Evolutionary conservation across 257 asterid genomes (phyloP), one percentile per base, ranked within the genome.

Genomic region (Rehmannia glutinosa): DNA sequence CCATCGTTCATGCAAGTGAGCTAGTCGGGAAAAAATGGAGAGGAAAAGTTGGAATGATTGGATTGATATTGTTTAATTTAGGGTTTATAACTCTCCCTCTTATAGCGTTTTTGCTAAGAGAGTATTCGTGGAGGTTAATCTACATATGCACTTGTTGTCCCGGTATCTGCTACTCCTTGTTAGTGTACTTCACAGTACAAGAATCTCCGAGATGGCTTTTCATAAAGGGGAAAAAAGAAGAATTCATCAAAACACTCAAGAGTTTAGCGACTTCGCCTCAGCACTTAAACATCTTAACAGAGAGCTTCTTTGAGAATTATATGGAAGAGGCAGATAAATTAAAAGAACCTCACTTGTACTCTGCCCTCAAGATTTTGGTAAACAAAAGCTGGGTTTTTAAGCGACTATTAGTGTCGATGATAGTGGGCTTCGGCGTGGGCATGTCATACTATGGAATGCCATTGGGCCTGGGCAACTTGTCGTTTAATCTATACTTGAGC

Each of bases 121-220:
- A 38, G n/a, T 70, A 30, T 30, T 79, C 87, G 1, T 81, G 90
- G 87, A 74, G 85, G 63, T 63, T 30, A 0, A 71, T 81, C 11
- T 84, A 84, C 42, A 63, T 84, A 12, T 66, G 41, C 15, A 81
- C 81, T 13, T 72, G 79, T 17, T 21, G 73, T 15, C 83, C 87
- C 0, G 66, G 61, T 4, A 28, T 72, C 12, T 2, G 71, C 8
- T 84, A 84, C 51, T 68, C 83, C 36, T 12, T 84, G 2, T 38
- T 79, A 23, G 33, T 84, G 9, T 77, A 81, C 16, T 69, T 78
- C 23, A 50, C 65, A 12, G 81, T 71, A n/a, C 43, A 49, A 6
- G 90, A 84, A 32, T 78, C 90, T 1, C 85, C 87, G 61, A 74
- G 58, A 69, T 81, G 90, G 85, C 80, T 76, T 13, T 65, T 78